Conservation (phyloP, 495 filamentous ascomycete genomes). For the Rusavskia elegans region DNA sequence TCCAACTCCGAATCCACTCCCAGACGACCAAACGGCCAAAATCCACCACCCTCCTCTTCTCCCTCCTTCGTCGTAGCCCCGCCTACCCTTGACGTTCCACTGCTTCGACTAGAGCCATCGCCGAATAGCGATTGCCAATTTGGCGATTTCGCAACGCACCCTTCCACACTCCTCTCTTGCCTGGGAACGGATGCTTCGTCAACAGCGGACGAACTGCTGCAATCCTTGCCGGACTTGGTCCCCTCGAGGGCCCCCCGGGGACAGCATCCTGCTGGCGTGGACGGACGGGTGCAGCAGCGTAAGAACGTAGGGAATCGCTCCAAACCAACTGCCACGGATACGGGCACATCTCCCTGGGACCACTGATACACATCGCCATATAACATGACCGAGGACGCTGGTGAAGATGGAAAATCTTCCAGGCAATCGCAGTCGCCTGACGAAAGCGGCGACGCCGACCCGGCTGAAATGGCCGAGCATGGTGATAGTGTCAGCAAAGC, state of each 20-base stretch:
- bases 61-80: background rate
- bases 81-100: constrained; percentile 1
- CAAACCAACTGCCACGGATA: background rate
- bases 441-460: constrained; percentile 33
- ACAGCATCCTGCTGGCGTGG: background rate
- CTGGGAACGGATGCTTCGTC: constrained; percentile 2
- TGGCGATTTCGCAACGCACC: background rate
- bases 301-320: background rate
- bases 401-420: constrained; percentile 27
- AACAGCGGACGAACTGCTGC: constrained; percentile 1
- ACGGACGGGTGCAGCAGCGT: constrained; percentile 2
- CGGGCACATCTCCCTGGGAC: background rate
- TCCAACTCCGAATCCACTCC: background rate
- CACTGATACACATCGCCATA: background rate
- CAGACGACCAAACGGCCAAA: background rate
- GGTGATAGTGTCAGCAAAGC: constrained; percentile 31
- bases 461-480: constrained; percentile 32
- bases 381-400: constrained; percentile 37
- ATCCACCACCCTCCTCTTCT: background rate
- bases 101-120: background rate
- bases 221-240: background rate
- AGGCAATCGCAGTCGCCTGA: constrained; percentile 28
- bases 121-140: background rate
- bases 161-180: background rate
- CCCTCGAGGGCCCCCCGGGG: constrained; percentile 1